These are phyloP conservation scores for Cladosporium colombiae DNA, from an alignment of 2,329 filamentous ascomycete species.

Conservation along the genomic window DNA sequence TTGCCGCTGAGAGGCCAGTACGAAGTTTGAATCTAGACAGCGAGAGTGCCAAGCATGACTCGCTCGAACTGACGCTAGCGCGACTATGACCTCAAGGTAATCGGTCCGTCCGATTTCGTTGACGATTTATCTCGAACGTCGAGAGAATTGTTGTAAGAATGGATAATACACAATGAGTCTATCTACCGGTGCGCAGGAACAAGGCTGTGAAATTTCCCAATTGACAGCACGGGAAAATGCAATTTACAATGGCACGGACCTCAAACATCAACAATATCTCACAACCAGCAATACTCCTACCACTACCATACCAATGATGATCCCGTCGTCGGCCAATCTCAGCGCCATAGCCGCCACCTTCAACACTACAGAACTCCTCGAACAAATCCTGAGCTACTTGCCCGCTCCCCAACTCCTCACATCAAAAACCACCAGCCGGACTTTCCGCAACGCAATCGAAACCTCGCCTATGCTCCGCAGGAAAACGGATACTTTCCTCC, in stretches of 20 bases:
- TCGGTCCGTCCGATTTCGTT: slow-evolving; percentile 8
- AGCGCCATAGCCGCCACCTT: neutral
- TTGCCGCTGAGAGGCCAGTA: no score
- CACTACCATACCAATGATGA: neutral
- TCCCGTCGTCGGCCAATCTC: neutral
- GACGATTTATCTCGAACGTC: neutral
- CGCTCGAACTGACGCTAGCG: slow-evolving; percentile 2
- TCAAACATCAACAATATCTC: neutral
- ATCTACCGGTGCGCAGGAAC: neutral
- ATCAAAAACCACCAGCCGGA: neutral
- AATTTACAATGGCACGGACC: neutral
- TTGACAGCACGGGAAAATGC: neutral
- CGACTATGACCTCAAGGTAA: slow-evolving; percentile 16
- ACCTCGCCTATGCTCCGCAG: neutral
- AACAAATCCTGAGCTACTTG: slow-evolving; percentile 10
- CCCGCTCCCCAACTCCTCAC: neutral
- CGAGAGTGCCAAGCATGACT: slow-evolving; percentile 14
- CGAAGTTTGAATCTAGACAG: no score
- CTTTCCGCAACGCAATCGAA: slow-evolving; percentile 2
- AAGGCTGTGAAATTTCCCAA: neutral
- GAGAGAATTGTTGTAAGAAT: neutral
- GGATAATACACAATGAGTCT: neutral
- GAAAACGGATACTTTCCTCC: neutral
- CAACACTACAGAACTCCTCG: slow-evolving; percentile 15
- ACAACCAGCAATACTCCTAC: neutral